Conservation (phyloP, 140 eudicot genomes). For the Stevia rebaudiana region DNA sequence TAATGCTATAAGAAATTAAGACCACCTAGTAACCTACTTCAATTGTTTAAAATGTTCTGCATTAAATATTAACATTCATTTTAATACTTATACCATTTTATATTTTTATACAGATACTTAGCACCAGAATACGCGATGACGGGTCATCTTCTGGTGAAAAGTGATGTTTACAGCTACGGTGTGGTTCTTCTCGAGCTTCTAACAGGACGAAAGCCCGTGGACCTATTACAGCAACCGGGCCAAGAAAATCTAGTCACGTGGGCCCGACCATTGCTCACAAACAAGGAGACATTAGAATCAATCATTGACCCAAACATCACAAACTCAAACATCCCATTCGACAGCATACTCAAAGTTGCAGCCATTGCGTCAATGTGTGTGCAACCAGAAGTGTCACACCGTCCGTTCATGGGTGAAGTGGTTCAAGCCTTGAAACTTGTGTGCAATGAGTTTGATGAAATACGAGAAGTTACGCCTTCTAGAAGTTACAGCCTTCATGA, state of each 20-base stretch:
- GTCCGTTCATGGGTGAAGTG: slow-evolving; percentile 98
- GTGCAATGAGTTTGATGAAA: slow-evolving; percentile 75
- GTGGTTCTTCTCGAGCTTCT: slow-evolving; percentile 95
- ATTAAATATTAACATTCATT: not conserved
- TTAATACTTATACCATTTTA: not conserved
- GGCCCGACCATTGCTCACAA: slow-evolving; percentile 85
- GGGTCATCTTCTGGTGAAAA: slow-evolving; percentile 90
- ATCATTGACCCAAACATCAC: slow-evolving; percentile 51
- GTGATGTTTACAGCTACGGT: slow-evolving; percentile 98
- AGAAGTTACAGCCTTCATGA: slow-evolving; percentile 33
- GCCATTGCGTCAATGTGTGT: slow-evolving; percentile 99
- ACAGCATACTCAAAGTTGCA: slow-evolving; percentile 68
- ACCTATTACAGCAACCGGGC: slow-evolving; percentile 82
- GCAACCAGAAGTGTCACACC: slow-evolving; percentile 91
- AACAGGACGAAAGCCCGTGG: slow-evolving; percentile 92
- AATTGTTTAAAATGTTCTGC: too few species aligned
- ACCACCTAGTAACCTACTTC: not conserved
- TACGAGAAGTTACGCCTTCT: slow-evolving; percentile 32
- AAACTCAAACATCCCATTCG: slow-evolving; percentile 43
- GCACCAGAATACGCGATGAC: slow-evolving; percentile 99
- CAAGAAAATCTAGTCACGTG: slow-evolving; percentile 93
- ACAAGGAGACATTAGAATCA: slow-evolving; percentile 49
- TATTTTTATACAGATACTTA: slow-evolving; percentile 52
- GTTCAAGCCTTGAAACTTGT: slow-evolving; percentile 92
- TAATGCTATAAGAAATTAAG: not conserved